Evolutionary conservation across 129 eudicot genomes (phyloP), one percentile per base, ranked within the genome.

Genomic region (Artemisia annua): DNA sequence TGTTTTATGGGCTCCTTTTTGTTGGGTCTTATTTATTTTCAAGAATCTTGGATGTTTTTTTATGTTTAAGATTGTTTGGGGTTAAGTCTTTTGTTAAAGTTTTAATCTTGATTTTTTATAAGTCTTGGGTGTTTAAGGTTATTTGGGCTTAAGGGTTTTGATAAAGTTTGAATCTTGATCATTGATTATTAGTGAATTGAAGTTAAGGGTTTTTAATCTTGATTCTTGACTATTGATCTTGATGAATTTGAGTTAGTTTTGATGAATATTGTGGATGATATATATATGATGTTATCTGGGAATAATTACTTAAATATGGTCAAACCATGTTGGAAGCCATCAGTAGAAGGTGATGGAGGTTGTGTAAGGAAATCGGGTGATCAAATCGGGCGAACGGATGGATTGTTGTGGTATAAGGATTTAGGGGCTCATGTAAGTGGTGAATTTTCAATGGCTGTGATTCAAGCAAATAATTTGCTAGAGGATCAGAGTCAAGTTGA

Each of bases 401-500:
- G 98, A 69, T 80, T 94, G 67, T 63, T 86, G 80, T 94, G 98
- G 98, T 83, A 84, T 46, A 94, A 94, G 71, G 97, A 86, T 81
- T 72, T 94, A 22, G 97, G 93, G 11, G 66, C 76, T 1, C 98
- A 94, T 86, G 63, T 81, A 8, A 66, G 80, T 71, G 98, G 98
- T 39, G 98, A 94, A 69, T 94, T 87, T 57, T 94, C 98, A 56
- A 93, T 94, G 98, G 96, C 98, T 0, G 92, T 90, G 28, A 84
- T 94, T 72, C 97, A 90, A 75, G 98, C 98, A 20, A 94, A 94
- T 86, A 74, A 57, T 60, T 81, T 94, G 83, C 35, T 94, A 58
- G 98, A 94, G 75, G 98, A 94, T 83, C 91, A 90, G 66, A 67
- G 89, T 71, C 98, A 90, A 69, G 81, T 94, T n/a, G 98, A 87